These are phyloP conservation scores for Trametes maxima DNA, from an alignment of 768 basidiomycete genomes.

Conservation along the genomic window DNA sequence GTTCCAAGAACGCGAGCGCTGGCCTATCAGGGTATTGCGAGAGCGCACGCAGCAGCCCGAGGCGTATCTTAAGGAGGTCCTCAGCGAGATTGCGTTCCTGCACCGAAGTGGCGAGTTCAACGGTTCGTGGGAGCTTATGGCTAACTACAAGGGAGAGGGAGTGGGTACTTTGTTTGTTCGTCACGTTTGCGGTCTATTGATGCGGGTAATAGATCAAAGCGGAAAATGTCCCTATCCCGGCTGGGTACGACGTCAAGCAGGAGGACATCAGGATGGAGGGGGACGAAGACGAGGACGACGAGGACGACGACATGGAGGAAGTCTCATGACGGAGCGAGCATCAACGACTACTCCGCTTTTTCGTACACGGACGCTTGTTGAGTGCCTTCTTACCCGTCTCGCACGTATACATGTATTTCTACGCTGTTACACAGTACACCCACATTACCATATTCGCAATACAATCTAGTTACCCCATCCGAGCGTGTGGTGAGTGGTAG, in stretches of 20 bases:
- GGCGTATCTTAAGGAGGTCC: constrained; percentile 81
- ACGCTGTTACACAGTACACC: constrained; percentile 11
- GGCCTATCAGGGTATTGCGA: constrained; percentile 76
- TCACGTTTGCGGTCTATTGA: constrained; percentile 1
- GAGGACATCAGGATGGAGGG: constrained; percentile 41
- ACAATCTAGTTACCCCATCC: background rate
- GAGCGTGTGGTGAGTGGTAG: background rate
- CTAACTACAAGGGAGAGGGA: constrained; percentile 67
- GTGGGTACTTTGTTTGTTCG: constrained; percentile 38
- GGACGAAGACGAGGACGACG: constrained; percentile 54
- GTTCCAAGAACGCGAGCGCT: constrained; percentile 79
- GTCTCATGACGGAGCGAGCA: constrained; percentile 45
- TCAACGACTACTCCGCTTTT: background rate
- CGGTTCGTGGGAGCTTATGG: constrained; percentile 79
- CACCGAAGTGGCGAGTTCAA: constrained; percentile 82
- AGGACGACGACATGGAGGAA: constrained; percentile 74
- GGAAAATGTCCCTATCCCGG: constrained; percentile 33
- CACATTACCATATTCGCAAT: constrained; percentile 8
- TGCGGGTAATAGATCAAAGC: constrained; percentile 33
- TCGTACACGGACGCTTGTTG: constrained; percentile 6
- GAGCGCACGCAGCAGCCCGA: constrained; percentile 87
- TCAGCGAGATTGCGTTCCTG: constrained; percentile 73
- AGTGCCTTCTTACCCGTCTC: background rate
- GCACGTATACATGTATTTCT: constrained; percentile 18
- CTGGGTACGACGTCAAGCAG: constrained; percentile 24